Evolutionary conservation across 257 asterid species (phyloP).

Genomic region (Coffea canephora): DNA sequence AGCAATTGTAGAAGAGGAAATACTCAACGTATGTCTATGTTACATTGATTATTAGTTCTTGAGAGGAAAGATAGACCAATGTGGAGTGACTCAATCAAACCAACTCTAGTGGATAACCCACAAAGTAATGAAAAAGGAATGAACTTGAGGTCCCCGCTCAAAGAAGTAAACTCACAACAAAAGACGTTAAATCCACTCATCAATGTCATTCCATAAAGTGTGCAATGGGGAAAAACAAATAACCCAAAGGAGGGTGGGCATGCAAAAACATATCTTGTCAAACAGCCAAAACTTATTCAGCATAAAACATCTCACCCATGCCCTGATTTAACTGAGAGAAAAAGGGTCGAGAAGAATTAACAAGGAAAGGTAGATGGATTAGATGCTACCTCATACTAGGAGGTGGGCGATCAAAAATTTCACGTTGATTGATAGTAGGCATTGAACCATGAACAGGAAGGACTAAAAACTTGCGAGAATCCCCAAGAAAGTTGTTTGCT

Average conservation of each 20-base stretch:
- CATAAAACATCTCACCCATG: background rate
- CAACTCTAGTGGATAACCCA: background rate
- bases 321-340: background rate
- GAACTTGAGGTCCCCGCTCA: background rate
- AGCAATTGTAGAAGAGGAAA: background rate
- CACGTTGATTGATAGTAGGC: conserved; percentile 90
- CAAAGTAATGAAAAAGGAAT: background rate
- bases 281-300: background rate
- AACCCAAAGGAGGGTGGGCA: background rate
- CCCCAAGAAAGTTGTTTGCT: conserved; percentile 57
- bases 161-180: background rate
- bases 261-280: background rate
- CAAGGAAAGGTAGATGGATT: conserved; percentile 4
- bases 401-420: conserved; percentile 82
- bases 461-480: conserved; percentile 58
- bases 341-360: background rate
- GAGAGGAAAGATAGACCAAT: background rate
- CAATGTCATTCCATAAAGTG: background rate
- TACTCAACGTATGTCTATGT: background rate
- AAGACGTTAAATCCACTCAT: background rate
- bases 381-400: conserved; percentile 60
- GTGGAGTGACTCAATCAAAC: background rate
- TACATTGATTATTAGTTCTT: background rate
- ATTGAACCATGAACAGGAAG: conserved; percentile 98
- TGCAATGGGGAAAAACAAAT: background rate